These are phyloP conservation scores for Astrothelium macrocarpum DNA, from an alignment of 495 filamentous ascomycete species.

Conservation along the genomic window DNA sequence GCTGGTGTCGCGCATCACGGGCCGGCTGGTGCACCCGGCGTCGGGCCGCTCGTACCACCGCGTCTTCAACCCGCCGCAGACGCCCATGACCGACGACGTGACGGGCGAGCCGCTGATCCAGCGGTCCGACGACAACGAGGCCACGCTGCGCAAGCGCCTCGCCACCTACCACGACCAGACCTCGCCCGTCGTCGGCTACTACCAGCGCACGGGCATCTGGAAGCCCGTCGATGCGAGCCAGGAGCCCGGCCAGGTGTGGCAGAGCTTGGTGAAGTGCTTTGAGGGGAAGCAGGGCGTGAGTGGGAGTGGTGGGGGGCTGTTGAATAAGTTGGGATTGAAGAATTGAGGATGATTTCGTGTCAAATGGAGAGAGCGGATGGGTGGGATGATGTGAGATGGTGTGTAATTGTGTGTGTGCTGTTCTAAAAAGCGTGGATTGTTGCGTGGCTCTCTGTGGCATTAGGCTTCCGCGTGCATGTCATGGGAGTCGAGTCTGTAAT, in stretches of 20 bases:
- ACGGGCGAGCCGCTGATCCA: constrained; percentile 96
- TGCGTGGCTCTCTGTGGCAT: neutral
- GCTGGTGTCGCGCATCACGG: constrained; percentile 91
- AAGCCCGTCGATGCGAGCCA: constrained; percentile 92
- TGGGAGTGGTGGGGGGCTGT: constrained; percentile 29
- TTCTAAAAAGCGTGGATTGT: neutral
- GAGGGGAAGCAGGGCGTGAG: constrained; percentile 44
- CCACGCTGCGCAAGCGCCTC: constrained; percentile 92
- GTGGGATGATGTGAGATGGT: too few species aligned
- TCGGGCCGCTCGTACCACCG: constrained; percentile 95
- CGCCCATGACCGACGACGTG: constrained; percentile 86
- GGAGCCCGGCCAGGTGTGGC: constrained; percentile 93
- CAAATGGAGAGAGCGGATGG: too few species aligned
- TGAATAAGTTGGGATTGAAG: constrained; percentile 40
- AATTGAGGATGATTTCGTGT: too few species aligned
- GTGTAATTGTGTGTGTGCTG: too few species aligned
- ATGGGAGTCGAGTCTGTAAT: neutral
- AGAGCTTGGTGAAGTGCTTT: constrained; percentile 79
- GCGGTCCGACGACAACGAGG: constrained; percentile 93
- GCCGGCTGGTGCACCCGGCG: constrained; percentile 88
- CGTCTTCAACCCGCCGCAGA: constrained; percentile 97
- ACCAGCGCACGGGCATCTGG: constrained; percentile 96
- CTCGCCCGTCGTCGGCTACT: constrained; percentile 82
- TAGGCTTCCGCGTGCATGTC: neutral
- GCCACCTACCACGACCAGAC: constrained; percentile 93